Evolutionary conservation across 768 basidiomycete species (phyloP).

Genomic region (Naganishia vishniacii): DNA sequence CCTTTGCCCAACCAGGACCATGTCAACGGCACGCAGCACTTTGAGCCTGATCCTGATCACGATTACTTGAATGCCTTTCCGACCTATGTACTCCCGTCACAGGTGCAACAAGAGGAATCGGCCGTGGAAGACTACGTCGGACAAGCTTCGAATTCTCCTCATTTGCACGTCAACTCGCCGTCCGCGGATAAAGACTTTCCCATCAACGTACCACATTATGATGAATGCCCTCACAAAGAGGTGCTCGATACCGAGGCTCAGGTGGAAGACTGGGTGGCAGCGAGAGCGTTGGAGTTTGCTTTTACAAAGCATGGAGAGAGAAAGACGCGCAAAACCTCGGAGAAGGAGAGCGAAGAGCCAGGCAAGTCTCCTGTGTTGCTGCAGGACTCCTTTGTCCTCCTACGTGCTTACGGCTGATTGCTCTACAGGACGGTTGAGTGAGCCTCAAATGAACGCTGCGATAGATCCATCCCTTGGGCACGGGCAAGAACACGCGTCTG

Average conservation of each 20-base stretch:
- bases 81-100: neutral
- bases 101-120: neutral
- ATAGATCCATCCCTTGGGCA: neutral
- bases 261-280: conserved; percentile 4
- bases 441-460: too few relatives aligned
- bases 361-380: too few relatives aligned
- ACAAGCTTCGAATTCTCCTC: neutral
- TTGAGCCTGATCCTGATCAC: neutral
- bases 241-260: neutral
- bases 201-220: neutral
- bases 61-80: neutral
- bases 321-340: neutral
- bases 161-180: neutral
- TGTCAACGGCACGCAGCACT: neutral
- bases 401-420: too few relatives aligned
- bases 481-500: neutral
- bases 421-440: too few relatives aligned
- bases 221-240: neutral
- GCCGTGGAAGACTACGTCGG: neutral
- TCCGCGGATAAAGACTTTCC: neutral
- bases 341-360: neutral
- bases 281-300: conserved; percentile 12
- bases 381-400: too few relatives aligned
- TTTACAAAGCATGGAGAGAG: conserved; percentile 12
- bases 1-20: neutral